Evolutionary conservation across 768 basidiomycete species (phyloP), one percentile per base, ranked within the genome.

Genomic region (Leucosporidium scottii): DNA sequence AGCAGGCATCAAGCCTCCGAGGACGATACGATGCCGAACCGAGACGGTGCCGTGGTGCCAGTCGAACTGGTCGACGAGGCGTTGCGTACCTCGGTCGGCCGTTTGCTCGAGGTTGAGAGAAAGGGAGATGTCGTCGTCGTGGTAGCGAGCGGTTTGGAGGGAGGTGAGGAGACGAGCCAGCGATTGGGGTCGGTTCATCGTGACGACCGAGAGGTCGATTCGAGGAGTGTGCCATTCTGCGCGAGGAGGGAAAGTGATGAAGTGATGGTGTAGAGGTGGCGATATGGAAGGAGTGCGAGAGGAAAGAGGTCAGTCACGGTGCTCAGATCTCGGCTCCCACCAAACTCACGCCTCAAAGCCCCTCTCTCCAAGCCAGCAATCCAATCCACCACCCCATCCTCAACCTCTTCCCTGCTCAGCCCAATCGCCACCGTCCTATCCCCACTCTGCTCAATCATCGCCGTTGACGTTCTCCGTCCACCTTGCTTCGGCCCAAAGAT

Each of bases 41-140:
- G 83, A 83, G 10, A 85, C 71, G 48, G 78, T 72, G 8, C 90
- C 89, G 69, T 85, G 81, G 1, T 75, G 75, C 91, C 90, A 92
- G 7, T 77, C 59, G 36, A 85, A 81, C 27, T 80, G 77, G 62
- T 83, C 78, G 4, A 82, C 82, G 12, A 87, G 75, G 18, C 76
- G 75, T 64, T 85, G 78, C 0, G 91, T 91, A 62, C 84, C 82
- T 0, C 73, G 56, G 70, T 90, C 87, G 23, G 87, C 82, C 7
- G 86, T 85, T 74, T 89, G 87, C 71, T 92, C 91, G 75, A 91
- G 77, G 74, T 90, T 87, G 67, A 93, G 79, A 5, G 86, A 82
- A 23, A 91, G 73, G 66, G 82, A 72, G n/a, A 89, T 76, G 21
- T 74, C 76, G 77, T 91, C 88, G 4, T 89, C 89, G 69, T 85